These are phyloP conservation scores for Pyracantha coccinea DNA, from an alignment of 331 rosid species.

Conservation along the genomic window DNA sequence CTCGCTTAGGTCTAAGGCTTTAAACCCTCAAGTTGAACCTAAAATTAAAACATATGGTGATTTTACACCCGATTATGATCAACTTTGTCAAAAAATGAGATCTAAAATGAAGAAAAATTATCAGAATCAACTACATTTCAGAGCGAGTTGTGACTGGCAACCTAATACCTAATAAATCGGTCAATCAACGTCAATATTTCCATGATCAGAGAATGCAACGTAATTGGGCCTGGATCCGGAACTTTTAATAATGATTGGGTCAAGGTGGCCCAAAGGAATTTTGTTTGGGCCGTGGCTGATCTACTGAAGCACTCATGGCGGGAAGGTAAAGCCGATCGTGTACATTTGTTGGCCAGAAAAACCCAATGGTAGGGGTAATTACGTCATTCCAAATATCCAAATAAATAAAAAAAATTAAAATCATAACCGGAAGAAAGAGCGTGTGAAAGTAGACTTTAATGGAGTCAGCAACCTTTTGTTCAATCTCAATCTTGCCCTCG, in stretches of 20 bases:
- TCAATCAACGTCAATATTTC: too few relatives aligned
- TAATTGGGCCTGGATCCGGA: neutral
- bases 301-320: neutral
- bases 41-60: too few relatives aligned
- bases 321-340: neutral
- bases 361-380: neutral
- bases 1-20: too few relatives aligned
- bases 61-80: too few relatives aligned
- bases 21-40: too few relatives aligned
- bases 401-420: neutral
- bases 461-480: constrained; percentile 7
- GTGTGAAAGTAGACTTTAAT: neutral
- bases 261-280: neutral
- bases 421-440: neutral
- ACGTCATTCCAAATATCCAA: neutral
- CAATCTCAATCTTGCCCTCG: constrained; percentile 26
- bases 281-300: neutral
- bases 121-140: too few relatives aligned
- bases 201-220: too few relatives aligned
- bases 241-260: neutral
- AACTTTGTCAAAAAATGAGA: too few relatives aligned
- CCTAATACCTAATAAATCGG: too few relatives aligned
- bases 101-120: too few relatives aligned
- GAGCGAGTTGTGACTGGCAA: too few relatives aligned
- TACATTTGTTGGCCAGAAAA: neutral